Conservation (phyloP, 345 rosid genomes). For the Moricandia moricandioides region DNA sequence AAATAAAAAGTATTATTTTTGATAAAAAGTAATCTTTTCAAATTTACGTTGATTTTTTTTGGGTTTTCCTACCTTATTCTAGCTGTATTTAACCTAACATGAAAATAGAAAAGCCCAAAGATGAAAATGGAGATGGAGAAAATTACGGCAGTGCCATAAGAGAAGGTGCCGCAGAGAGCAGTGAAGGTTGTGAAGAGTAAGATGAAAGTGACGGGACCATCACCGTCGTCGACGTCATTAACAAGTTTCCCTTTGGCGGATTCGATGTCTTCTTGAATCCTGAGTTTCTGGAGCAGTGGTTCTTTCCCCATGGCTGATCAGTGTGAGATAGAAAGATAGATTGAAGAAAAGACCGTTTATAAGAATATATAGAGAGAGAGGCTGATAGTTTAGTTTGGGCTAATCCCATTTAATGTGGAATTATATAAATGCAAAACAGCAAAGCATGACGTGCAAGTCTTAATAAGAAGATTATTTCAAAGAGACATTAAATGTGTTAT, state of each 20-base stretch:
- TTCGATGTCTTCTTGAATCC: constrained; percentile 25
- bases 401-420: neutral
- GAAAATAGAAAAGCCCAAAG: neutral
- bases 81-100: neutral
- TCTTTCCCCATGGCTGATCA: constrained; percentile 29
- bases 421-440: neutral
- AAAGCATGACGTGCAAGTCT: constrained; percentile 29
- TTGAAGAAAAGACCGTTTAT: neutral
- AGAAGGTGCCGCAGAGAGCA: constrained; percentile 35
- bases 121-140: neutral
- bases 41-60: neutral
- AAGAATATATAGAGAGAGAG: neutral
- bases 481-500: neutral
- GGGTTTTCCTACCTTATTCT: neutral
- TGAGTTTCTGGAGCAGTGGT: constrained; percentile 28
- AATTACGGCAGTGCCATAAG: constrained; percentile 40
- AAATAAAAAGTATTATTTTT: neutral
- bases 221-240: neutral
- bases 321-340: neutral
- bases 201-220: constrained; percentile 30
- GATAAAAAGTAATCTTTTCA: neutral
- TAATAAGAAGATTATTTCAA: neutral
- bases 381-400: neutral
- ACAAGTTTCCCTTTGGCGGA: neutral
- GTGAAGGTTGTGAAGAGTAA: constrained; percentile 33